Evolutionary conservation across 1,284 basidiomycete species (phyloP).

Genomic region (Entoloma clypeatum): DNA sequence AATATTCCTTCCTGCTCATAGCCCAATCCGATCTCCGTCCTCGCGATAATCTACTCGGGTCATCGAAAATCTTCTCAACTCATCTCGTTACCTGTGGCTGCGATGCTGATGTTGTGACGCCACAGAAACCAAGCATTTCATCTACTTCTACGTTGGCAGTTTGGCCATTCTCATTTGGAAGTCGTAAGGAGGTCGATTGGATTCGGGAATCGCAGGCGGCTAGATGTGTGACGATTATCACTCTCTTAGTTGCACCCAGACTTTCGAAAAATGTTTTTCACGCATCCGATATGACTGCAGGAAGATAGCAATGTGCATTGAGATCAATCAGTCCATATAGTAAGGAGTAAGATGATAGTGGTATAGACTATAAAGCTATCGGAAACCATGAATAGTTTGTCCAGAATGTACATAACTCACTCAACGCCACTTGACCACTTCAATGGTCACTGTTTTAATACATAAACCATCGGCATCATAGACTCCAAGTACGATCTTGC

Average conservation of each 20-base stretch:
- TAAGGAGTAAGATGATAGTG: conserved; percentile 12
- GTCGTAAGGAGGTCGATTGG: too few relatives aligned
- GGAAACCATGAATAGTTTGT: conserved; percentile 7
- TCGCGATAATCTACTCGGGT: too few relatives aligned
- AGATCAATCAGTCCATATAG: too few relatives aligned
- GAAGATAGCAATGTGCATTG: conserved; percentile 17
- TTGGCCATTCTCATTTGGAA: conserved; percentile 95
- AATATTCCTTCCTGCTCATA: too few relatives aligned
- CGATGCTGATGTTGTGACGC: conserved; percentile 18
- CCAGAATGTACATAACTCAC: conserved; percentile 2
- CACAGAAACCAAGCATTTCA: conserved; percentile 93
- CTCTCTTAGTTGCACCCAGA: too few relatives aligned
- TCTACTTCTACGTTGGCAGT: conserved; percentile 92
- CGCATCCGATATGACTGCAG: neutral
- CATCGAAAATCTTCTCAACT: too few relatives aligned
- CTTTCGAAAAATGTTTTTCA: too few relatives aligned
- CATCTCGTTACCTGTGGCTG: conserved; percentile 11
- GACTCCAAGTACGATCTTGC: conserved; percentile 55
- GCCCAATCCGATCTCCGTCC: too few relatives aligned
- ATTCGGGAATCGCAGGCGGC: too few relatives aligned
- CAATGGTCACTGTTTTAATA: conserved; percentile 52
- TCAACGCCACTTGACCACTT: conserved; percentile 51
- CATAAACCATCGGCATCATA: conserved; percentile 49
- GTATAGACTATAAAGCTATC: conserved; percentile 13
- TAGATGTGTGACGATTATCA: too few relatives aligned